These are phyloP conservation scores for Yarrowia divulgata DNA, from an alignment of 805 yeast genomes.

Conservation along the genomic window DNA sequence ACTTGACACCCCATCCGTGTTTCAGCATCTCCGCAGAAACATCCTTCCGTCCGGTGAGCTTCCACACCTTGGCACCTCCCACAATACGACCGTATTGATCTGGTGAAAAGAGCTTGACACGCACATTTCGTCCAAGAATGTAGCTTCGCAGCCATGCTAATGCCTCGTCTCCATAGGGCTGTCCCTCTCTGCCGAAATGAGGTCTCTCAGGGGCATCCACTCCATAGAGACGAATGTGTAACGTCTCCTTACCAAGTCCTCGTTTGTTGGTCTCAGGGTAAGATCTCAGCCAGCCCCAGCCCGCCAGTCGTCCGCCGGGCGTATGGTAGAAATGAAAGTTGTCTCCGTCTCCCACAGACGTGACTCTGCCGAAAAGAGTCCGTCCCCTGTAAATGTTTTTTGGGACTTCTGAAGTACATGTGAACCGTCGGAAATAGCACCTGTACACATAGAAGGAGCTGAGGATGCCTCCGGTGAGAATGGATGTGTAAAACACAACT, in stretches of 20 bases:
- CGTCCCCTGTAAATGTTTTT: constrained; percentile 53
- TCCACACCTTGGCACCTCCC: constrained; percentile 69
- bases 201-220: constrained; percentile 97
- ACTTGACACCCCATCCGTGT: constrained; percentile 83
- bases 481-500: constrained; percentile 35
- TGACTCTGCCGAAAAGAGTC: constrained; percentile 73
- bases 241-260: constrained; percentile 65
- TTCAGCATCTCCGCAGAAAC: constrained; percentile 87
- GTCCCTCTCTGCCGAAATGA: constrained; percentile 93
- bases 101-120: constrained; percentile 76
- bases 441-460: constrained; percentile 57
- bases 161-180: constrained; percentile 86
- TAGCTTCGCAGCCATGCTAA: constrained; percentile 73
- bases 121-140: constrained; percentile 69
- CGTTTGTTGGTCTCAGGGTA: constrained; percentile 64
- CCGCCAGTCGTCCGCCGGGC: constrained; percentile 86
- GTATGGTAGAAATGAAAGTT: constrained; percentile 91
- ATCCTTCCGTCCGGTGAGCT: constrained; percentile 74
- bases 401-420: constrained; percentile 62
- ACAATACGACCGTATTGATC: constrained; percentile 94
- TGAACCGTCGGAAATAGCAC: constrained; percentile 58
- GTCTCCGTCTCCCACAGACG: constrained; percentile 95
- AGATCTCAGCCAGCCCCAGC: constrained; percentile 91
- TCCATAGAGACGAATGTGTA: constrained; percentile 85
- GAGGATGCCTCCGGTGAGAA: constrained; percentile 51